Evolutionary conservation across 441 rosid species (phyloP), one percentile per base, ranked within the genome.

Genomic region (Cnidoscolus chayamansa): DNA sequence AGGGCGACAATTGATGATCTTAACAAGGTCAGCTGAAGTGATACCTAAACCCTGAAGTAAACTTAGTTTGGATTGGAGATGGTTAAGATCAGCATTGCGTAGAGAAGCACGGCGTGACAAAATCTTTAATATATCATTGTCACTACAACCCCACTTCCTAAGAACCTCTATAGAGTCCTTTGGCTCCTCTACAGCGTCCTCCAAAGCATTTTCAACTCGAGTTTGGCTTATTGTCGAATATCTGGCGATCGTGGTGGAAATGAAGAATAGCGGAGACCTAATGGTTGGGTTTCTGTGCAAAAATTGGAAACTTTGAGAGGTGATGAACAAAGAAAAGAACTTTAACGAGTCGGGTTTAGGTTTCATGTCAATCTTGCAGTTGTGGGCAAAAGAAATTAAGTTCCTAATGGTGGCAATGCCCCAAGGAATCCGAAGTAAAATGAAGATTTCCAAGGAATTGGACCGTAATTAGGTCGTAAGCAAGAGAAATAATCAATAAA

Each of bases 1-100:
- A 0, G 98, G 97, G 68, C 97, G 96, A 70, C 93, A 84, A 73
- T 81, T 81, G 51, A 91, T 72, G 37, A 93, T 88, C 86, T 86
- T 91, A 49, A 91, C 96, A 70, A 93, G 94, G 78, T 93, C 97
- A 8, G 86, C 55, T 0, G 90, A 77, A 3, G 80, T 71, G n/a
- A 91, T 73, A 7, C 98, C 98, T 58, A 93, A 43, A 61, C 77
- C 74, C 45, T 82, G 75, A 47, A 93, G 90, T 64, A 90, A 70
- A 59, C 68, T 67, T 56, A 93, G 85, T 71, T 91, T 90, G 61
- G 81, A 81, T 25, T 82, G 84, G 17, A 93, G 89, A 16, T 51
- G 80, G 51, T 70, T 32, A 62, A 74, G 76, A 66, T 85, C 68
- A 49, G 92, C 93, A 54, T 83, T 83, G 67, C 81, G 83, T 65